Evolutionary conservation across 441 rosid species (phyloP).

Genomic region (Theobroma grandiflorum): DNA sequence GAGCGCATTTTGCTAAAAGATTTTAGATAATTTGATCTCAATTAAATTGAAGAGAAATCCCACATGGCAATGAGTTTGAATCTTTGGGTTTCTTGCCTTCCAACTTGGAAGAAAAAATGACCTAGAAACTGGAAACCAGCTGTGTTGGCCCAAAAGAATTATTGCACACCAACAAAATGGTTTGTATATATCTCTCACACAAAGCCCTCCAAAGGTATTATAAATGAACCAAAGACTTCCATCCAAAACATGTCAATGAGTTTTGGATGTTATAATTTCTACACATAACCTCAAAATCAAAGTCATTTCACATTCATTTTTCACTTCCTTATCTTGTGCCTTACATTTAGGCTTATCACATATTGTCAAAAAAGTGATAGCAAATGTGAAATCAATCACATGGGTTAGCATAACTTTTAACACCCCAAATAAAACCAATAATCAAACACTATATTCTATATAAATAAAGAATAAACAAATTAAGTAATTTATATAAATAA

Average conservation of each 20-base stretch:
- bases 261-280: not conserved
- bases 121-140: slow-evolving; percentile 4
- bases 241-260: not conserved
- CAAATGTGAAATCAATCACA: not conserved
- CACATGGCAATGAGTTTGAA: not conserved
- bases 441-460: not conserved
- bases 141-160: not conserved
- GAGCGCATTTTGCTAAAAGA: too few species aligned
- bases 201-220: too few species aligned
- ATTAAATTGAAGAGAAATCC: not conserved
- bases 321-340: not conserved
- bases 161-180: not conserved
- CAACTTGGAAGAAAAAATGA: not conserved
- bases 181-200: not conserved
- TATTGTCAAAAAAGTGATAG: not conserved
- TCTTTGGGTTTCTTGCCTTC: not conserved
- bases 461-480: not conserved
- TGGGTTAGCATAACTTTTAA: not conserved
- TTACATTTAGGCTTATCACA: not conserved
- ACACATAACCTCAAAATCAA: not conserved
- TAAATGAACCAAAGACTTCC: not conserved
- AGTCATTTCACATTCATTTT: slow-evolving; percentile 10
- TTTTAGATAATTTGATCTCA: too few species aligned
- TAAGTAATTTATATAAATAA: not conserved
- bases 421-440: not conserved